phyloP scores from a whole-genome alignment of 345 rosid genomes.

The Dimocarpus longan region DNA sequence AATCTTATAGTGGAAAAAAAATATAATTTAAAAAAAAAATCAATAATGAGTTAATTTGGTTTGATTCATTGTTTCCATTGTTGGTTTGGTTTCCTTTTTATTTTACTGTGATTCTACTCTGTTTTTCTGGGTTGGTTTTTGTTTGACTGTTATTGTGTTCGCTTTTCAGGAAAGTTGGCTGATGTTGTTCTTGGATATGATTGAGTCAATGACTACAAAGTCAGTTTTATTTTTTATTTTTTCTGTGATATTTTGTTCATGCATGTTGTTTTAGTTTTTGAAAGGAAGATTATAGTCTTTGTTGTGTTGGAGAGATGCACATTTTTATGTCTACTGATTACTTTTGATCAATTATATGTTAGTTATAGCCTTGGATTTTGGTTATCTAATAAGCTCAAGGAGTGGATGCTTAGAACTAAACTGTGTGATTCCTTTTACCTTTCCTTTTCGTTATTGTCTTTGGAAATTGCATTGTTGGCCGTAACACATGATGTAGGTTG shows the following conservation, averaged over 20 bases:
- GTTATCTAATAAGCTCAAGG: not conserved
- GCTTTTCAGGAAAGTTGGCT: constrained; percentile 57
- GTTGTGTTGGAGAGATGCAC: not conserved
- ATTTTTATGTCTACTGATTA: not conserved
- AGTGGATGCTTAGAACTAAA: not conserved
- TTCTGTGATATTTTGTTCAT: not conserved
- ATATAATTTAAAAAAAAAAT: too few species aligned
- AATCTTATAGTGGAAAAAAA: too few species aligned
- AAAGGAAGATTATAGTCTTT: not conserved
- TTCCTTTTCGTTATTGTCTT: not conserved
- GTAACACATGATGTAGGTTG: not conserved
- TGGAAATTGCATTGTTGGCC: not conserved
- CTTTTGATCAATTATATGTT: not conserved
- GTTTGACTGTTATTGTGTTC: not conserved
- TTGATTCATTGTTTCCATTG: not conserved
- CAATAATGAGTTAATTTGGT: not conserved
- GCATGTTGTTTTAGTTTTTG: not conserved
- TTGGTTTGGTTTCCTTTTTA: not conserved
- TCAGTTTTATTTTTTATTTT: constrained; percentile 15
- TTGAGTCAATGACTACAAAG: constrained; percentile 60
- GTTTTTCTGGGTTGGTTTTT: too few species aligned
- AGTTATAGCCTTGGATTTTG: not conserved
- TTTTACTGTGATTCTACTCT: not conserved
- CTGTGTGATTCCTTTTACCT: not conserved
- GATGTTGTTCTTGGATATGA: constrained; percentile 83